Percentiles rank a stretch among this genome's conserved stretches.
phyloP scores from a whole-genome alignment of 2,329 filamentous ascomycete genomes.

The Ophiocordyceps unilateralis region DNA sequence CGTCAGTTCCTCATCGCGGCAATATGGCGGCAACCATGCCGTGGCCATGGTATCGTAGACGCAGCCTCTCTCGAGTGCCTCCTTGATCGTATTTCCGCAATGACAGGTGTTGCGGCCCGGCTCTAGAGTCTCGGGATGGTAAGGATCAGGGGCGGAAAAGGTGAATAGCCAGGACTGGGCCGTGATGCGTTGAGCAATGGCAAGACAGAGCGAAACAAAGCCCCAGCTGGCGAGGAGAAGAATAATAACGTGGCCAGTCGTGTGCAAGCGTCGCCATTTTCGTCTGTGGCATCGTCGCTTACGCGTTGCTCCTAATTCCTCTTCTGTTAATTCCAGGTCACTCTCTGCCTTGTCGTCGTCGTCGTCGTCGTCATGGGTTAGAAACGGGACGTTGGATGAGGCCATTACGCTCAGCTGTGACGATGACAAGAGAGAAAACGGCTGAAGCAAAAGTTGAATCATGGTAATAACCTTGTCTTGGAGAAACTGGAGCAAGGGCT shows the following conservation, averaged over 20 bases:
- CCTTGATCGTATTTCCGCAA: conserved; percentile 13
- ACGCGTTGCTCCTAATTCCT: background rate
- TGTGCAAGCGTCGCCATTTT: background rate
- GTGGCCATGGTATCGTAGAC: conserved; percentile 16
- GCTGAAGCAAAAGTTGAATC: background rate
- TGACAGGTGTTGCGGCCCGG: conserved; percentile 7
- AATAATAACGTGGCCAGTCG: background rate
- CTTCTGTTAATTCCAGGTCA: background rate
- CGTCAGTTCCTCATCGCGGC: conserved; percentile 15
- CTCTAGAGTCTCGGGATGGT: background rate
- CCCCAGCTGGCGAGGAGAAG: background rate
- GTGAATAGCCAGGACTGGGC: background rate
- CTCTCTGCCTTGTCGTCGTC: background rate
- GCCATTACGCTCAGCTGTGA: background rate
- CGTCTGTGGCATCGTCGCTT: background rate
- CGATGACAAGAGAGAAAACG: background rate
- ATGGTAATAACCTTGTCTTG: background rate
- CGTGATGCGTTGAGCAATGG: background rate
- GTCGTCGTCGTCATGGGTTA: background rate
- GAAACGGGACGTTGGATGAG: background rate
- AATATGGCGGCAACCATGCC: conserved; percentile 17
- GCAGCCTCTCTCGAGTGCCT: conserved; percentile 12
- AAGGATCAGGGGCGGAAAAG: background rate
- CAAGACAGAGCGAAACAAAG: background rate
- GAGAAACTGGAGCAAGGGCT: background rate